A percentile compares a stretch with the other conserved stretches of the same genome.
phyloP scores from a whole-genome alignment of 2,329 filamentous ascomycete species.

The Zymoseptoria passerinii region DNA sequence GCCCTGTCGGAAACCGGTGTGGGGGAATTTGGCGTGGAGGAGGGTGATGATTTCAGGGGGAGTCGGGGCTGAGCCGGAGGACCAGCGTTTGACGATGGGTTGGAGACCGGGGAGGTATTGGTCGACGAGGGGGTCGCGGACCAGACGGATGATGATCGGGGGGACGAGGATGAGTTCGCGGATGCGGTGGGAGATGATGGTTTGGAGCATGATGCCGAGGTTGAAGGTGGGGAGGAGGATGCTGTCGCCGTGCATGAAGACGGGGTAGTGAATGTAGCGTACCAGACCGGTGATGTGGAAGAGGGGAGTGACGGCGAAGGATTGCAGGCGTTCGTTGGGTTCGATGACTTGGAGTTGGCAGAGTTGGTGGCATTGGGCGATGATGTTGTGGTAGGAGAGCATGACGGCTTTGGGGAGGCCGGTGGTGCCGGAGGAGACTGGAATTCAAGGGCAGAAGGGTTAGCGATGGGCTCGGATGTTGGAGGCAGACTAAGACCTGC shows the following conservation, averaged over 20 bases:
- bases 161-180: constrained; percentile 51
- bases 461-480: too few relatives aligned
- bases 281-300: constrained; percentile 57
- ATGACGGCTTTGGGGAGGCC: constrained; percentile 42
- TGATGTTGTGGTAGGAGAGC: constrained; percentile 45
- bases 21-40: constrained; percentile 48
- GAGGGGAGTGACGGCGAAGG: constrained; percentile 49
- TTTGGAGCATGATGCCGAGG: constrained; percentile 48
- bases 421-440: constrained; percentile 2
- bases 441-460: background rate
- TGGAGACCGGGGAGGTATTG: constrained; percentile 47
- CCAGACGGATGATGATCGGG: constrained; percentile 52
- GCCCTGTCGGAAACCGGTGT: constrained; percentile 55
- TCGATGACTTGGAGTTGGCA: constrained; percentile 39
- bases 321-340: constrained; percentile 37
- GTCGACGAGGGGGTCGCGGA: constrained; percentile 46
- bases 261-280: constrained; percentile 53
- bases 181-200: constrained; percentile 44
- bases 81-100: constrained; percentile 43
- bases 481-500: too few relatives aligned
- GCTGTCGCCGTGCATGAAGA: constrained; percentile 54
- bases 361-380: constrained; percentile 54
- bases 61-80: constrained; percentile 53
- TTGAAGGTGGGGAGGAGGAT: constrained; percentile 55
- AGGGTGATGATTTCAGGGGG: constrained; percentile 48